Evolutionary conservation across 768 basidiomycete genomes (phyloP).

Genomic region (Hericium coralloides): DNA sequence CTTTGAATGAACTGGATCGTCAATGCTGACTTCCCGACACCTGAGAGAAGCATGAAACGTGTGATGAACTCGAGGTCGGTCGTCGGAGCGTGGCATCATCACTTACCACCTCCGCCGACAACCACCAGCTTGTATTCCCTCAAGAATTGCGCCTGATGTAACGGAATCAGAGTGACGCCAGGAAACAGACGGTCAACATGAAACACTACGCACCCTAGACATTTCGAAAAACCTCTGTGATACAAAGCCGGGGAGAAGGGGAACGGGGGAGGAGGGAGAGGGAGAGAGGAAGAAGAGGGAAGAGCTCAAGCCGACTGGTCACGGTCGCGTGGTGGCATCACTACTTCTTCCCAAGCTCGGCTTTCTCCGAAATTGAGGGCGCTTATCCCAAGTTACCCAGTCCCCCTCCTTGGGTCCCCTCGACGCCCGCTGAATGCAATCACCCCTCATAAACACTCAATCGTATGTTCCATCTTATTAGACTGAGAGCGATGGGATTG

Average conservation of each 20-base stretch:
- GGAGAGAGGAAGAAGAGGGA: neutral
- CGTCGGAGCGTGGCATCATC: neutral
- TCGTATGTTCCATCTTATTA: neutral
- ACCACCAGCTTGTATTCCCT: conserved; percentile 98
- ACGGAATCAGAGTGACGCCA: neutral
- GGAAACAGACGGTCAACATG: neutral
- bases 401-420: too few relatives aligned
- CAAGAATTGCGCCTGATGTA: conserved; percentile 69
- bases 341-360: neutral
- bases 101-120: conserved; percentile 90
- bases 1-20: conserved; percentile 98
- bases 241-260: neutral
- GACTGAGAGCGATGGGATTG: neutral
- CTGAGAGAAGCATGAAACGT: conserved; percentile 19
- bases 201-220: neutral
- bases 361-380: neutral
- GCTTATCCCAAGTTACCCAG: neutral
- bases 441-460: too few relatives aligned
- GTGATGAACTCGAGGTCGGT: neutral
- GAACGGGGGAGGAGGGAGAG: neutral
- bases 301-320: neutral
- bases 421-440: too few relatives aligned
- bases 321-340: too few relatives aligned
- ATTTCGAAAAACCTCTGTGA: neutral
- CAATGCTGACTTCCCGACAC: conserved; percentile 82